Evolutionary conservation across 495 filamentous ascomycete genomes (phyloP).

Genomic region (Aspergillus bridgeri): DNA sequence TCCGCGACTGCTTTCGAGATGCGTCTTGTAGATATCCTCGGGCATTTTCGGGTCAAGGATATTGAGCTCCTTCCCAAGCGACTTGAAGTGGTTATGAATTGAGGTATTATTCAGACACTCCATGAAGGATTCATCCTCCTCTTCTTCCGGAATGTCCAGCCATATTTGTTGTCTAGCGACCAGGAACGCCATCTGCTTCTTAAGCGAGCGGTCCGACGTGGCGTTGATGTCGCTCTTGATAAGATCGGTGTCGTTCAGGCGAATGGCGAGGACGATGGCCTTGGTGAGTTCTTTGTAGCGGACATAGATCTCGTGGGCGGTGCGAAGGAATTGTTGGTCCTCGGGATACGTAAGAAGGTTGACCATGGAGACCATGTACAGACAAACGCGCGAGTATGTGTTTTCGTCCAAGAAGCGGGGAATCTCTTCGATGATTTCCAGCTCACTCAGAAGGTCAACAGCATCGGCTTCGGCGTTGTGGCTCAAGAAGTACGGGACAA

Average conservation of each 20-base stretch:
- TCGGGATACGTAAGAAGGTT: slow-evolving; percentile 95
- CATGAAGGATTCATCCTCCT: slow-evolving; percentile 67
- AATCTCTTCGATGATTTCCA: slow-evolving; percentile 95
- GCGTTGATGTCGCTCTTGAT: slow-evolving; percentile 76
- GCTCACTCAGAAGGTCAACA: slow-evolving; percentile 91
- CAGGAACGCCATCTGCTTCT: slow-evolving; percentile 93
- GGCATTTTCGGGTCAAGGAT: slow-evolving; percentile 95
- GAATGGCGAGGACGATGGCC: slow-evolving; percentile 89
- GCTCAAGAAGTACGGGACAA: slow-evolving; percentile 93
- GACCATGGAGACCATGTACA: slow-evolving; percentile 99
- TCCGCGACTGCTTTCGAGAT: slow-evolving; percentile 89
- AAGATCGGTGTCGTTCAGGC: slow-evolving; percentile 79
- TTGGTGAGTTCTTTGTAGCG: slow-evolving; percentile 87
- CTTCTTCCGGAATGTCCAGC: slow-evolving; percentile 62
- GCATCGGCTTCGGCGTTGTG: slow-evolving; percentile 98
- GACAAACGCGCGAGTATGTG: slow-evolving; percentile 85
- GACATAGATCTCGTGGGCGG: slow-evolving; percentile 89
- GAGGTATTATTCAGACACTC: slow-evolving; percentile 85
- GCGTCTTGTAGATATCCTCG: slow-evolving; percentile 99
- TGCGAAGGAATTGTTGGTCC: slow-evolving; percentile 88
- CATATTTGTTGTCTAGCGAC: slow-evolving; percentile 88
- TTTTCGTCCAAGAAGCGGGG: slow-evolving; percentile 87
- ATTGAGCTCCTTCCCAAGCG: slow-evolving; percentile 90
- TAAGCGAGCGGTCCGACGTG: slow-evolving; percentile 74
- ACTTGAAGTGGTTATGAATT: slow-evolving; percentile 88